phyloP scores from a whole-genome alignment of 345 rosid species.

The Melaleuca alternifolia region DNA sequence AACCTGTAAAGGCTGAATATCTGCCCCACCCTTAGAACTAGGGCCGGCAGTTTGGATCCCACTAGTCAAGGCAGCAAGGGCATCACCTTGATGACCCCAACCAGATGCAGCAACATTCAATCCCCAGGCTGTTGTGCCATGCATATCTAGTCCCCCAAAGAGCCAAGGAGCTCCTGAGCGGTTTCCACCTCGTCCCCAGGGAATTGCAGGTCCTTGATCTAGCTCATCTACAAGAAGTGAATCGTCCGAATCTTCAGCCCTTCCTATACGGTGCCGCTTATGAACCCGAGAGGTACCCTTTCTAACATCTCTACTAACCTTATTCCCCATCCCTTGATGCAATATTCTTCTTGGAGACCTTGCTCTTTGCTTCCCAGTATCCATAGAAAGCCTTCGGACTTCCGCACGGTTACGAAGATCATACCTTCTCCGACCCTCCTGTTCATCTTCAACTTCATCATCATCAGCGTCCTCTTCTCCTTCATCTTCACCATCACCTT shows the following conservation, averaged over 20 bases:
- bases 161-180: conserved; percentile 97
- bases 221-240: conserved; percentile 99
- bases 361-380: conserved; percentile 71
- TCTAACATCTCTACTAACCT: conserved; percentile 78
- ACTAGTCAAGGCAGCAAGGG: conserved; percentile 54
- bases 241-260: conserved; percentile 98
- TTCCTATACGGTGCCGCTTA: conserved; percentile 72
- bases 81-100: conserved; percentile 98
- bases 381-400: conserved; percentile 70
- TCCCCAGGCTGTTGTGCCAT: conserved; percentile 76
- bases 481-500: conserved; percentile 51
- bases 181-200: conserved; percentile 95
- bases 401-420: conserved; percentile 97
- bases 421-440: conserved; percentile 91
- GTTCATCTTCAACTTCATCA: conserved; percentile 74
- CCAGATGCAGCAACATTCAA: conserved; percentile 96
- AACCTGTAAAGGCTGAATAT: conserved; percentile 97
- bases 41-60: conserved; percentile 99
- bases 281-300: conserved; percentile 93
- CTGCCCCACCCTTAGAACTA: conserved; percentile 99
- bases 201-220: conserved; percentile 94
- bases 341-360: conserved; percentile 90
- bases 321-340: conserved; percentile 94
- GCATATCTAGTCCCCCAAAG: conserved; percentile 89
- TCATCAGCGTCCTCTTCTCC: conserved; percentile 59